Conservation (phyloP, 169 alveolate species). For the Eimeria nieschulzi region DNA sequence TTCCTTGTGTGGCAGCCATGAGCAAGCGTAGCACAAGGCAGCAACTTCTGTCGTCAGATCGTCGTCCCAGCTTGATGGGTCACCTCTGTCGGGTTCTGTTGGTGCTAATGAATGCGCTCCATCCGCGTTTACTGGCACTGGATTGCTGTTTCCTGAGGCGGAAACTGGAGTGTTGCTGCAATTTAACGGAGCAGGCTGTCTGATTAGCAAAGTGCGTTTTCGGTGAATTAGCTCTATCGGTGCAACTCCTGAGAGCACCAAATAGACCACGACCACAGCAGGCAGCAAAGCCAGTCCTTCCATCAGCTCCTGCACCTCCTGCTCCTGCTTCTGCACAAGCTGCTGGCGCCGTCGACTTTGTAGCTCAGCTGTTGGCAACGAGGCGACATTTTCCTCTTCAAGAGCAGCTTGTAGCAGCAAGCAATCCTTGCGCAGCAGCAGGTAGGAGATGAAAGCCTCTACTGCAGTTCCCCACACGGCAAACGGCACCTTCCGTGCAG, state of each 20-base stretch:
- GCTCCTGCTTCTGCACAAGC: slow-evolving; percentile 11
- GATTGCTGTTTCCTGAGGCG: background rate
- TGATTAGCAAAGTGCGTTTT: background rate
- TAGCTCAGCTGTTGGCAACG: slow-evolving; percentile 33
- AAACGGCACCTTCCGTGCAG: slow-evolving; percentile 25
- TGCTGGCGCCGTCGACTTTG: slow-evolving; percentile 9
- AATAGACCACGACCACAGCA: slow-evolving; percentile 19
- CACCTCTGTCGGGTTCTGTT: background rate
- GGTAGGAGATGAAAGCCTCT: slow-evolving; percentile 1
- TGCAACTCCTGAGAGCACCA: slow-evolving; percentile 25
- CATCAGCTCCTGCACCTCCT: background rate
- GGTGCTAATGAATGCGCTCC: background rate
- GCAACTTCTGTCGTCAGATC: slow-evolving; percentile 17
- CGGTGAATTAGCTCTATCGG: background rate
- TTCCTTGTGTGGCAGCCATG: slow-evolving; percentile 7
- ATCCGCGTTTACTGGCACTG: background rate
- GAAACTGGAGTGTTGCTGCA: background rate
- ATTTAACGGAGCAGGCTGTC: background rate
- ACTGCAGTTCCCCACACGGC: slow-evolving; percentile 45
- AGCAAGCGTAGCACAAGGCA: slow-evolving; percentile 10
- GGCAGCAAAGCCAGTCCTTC: background rate
- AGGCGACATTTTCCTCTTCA: slow-evolving; percentile 14
- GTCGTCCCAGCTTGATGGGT: background rate
- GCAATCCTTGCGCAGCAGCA: slow-evolving; percentile 36
- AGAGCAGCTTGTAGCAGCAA: background rate